Evolutionary conservation across 202 grass and related monocot genomes (phyloP).

Genomic region (Setaria italica): DNA sequence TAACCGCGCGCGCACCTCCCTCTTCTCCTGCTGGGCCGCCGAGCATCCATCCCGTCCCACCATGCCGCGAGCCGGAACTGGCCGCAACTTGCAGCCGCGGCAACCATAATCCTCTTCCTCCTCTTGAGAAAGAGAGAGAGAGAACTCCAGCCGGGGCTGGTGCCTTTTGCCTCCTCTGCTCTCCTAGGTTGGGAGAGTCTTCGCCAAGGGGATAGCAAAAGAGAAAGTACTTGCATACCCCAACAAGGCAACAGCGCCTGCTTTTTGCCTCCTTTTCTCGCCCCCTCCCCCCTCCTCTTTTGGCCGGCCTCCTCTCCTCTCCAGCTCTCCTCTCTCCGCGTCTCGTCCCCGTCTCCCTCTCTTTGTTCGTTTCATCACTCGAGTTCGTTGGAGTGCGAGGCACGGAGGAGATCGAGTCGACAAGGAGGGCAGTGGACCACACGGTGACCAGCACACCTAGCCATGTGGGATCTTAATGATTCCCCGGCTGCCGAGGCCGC

Average conservation of each 20-base stretch:
- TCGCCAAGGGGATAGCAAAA: conserved; percentile 58
- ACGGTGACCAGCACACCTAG: background rate
- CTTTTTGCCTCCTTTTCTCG: background rate
- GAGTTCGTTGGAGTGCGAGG: conserved; percentile 8
- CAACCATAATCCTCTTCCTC: background rate
- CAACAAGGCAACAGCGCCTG: conserved; percentile 55
- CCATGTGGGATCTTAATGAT: conserved; percentile 72
- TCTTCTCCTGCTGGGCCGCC: background rate
- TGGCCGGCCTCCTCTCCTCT: background rate
- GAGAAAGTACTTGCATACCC: conserved; percentile 64
- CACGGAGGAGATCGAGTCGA: background rate
- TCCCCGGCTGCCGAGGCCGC: conserved; percentile 41
- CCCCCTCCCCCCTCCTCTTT: background rate
- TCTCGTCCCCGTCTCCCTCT: background rate
- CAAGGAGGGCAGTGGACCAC: background rate
- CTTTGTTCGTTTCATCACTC: background rate
- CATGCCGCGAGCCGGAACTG: background rate
- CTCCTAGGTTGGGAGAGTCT: conserved; percentile 58
- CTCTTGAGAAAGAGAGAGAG: background rate
- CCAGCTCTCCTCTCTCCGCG: no score
- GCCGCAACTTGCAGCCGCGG: conserved; percentile 25
- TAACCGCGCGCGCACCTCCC: background rate
- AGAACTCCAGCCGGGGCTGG: background rate
- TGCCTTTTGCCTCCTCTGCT: conserved; percentile 37
- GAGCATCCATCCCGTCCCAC: background rate